phyloP scores from a whole-genome alignment of 108 stramenopile species.

The Mayamaea pseudoterrestris region DNA sequence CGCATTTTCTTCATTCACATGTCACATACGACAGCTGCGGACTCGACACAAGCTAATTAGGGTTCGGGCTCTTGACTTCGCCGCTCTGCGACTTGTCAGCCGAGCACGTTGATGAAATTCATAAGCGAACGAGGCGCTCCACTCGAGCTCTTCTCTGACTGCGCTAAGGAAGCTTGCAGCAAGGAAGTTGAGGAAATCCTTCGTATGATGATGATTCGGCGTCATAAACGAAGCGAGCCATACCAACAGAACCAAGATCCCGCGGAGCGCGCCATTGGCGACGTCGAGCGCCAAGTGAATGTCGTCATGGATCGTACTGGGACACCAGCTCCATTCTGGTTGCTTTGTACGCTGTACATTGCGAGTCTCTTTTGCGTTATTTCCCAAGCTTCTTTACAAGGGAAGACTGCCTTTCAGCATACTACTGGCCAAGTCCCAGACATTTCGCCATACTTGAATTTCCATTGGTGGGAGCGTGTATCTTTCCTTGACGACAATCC shows the following conservation, averaged over 20 bases:
- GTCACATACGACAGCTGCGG: no score
- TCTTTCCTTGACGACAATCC: constrained; percentile 6
- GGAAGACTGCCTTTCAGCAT: constrained; percentile 5
- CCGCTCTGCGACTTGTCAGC: no score
- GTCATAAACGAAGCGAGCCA: constrained; percentile 14
- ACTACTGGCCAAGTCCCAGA: constrained; percentile 14
- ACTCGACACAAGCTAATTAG: no score
- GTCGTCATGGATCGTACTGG: constrained; percentile 13
- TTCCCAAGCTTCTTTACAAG: not conserved
- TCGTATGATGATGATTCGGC: constrained; percentile 9
- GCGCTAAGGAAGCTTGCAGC: constrained; percentile 6
- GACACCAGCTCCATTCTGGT: constrained; percentile 11
- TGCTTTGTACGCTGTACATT: constrained; percentile 6
- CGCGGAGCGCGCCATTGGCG: constrained; percentile 11
- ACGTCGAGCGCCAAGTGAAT: constrained; percentile 7
- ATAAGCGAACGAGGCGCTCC: constrained; percentile 20
- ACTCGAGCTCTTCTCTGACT: constrained; percentile 2
- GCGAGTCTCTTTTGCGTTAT: constrained; percentile 1
- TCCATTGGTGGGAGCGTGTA: constrained; percentile 14
- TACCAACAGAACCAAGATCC: constrained; percentile 18
- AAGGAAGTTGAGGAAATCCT: constrained; percentile 11
- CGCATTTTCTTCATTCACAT: no score
- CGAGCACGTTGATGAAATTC: constrained; percentile 11
- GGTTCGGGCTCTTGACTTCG: no score
- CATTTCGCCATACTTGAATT: constrained; percentile 6